These are phyloP conservation scores for Alternaria sp. DNA, from an alignment of 2,329 filamentous ascomycete genomes.

Conservation along the genomic window DNA sequence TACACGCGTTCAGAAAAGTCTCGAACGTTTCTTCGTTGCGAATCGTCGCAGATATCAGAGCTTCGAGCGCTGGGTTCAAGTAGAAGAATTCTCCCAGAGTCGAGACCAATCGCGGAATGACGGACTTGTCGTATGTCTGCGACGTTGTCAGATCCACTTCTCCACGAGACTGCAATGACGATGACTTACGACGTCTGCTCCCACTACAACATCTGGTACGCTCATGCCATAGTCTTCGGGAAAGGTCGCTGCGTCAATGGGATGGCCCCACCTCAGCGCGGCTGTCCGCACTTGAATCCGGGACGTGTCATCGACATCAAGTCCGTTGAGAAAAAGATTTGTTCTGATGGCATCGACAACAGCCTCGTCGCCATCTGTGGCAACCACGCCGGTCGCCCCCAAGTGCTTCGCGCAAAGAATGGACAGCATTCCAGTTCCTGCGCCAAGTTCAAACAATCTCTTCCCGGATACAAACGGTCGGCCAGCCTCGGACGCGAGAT, in stretches of 20 bases:
- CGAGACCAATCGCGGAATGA: constrained; percentile 68
- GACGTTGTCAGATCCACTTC: constrained; percentile 21
- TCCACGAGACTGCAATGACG: constrained; percentile 10
- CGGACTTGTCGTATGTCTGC: constrained; percentile 72
- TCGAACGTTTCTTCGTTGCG: constrained; percentile 73
- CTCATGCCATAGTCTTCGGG: constrained; percentile 59
- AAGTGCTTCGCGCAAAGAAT: constrained; percentile 76
- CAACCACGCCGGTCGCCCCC: constrained; percentile 64
- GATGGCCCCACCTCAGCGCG: constrained; percentile 70
- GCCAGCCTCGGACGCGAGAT: constrained; percentile 60
- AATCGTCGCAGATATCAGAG: constrained; percentile 74
- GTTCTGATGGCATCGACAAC: constrained; percentile 72
- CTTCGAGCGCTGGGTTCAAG: constrained; percentile 61
- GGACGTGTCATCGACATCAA: constrained; percentile 57
- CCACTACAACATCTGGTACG: constrained; percentile 69
- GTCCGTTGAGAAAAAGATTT: constrained; percentile 71
- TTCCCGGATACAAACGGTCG: constrained; percentile 58
- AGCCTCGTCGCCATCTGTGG: constrained; percentile 76
- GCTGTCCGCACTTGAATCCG: constrained; percentile 53
- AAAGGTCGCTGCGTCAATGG: constrained; percentile 64
- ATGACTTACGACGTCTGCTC: constrained; percentile 70
- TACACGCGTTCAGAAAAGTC: constrained; percentile 66
- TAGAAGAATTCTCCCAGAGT: constrained; percentile 69
- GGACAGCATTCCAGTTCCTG: constrained; percentile 77
- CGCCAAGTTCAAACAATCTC: constrained; percentile 73